Conservation (phyloP, 2,329 filamentous ascomycete genomes). For the Penicillium brasilianum region DNA sequence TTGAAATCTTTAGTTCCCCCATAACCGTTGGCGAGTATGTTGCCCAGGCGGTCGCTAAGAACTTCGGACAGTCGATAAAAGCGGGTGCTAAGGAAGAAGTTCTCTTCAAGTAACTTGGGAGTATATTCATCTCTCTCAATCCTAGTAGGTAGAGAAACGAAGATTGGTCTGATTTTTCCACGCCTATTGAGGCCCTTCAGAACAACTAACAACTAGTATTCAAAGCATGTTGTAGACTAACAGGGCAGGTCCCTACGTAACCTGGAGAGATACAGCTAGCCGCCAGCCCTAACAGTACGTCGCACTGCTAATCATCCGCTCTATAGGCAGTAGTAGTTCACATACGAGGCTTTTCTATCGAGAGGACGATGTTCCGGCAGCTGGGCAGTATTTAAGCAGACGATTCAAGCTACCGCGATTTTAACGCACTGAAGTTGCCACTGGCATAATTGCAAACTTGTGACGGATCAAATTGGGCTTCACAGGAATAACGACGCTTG, state of each 20-base stretch:
- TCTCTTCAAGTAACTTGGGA: background rate
- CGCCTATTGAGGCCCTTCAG: background rate
- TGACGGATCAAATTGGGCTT: no score
- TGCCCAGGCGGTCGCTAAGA: background rate
- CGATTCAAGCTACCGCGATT: no score
- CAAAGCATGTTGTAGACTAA: background rate
- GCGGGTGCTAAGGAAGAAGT: background rate
- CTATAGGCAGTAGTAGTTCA: no score
- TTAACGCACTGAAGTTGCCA: no score
- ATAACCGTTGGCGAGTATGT: background rate
- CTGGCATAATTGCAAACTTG: no score
- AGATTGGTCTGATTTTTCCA: background rate
- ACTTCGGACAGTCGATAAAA: background rate
- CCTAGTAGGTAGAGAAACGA: background rate
- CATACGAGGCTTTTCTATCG: no score
- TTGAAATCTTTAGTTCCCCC: background rate
- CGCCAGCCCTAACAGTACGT: background rate
- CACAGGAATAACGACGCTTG: no score
- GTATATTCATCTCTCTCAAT: background rate
- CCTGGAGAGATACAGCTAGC: background rate
- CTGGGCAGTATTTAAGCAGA: no score
- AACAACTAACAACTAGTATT: background rate
- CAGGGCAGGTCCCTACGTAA: background rate
- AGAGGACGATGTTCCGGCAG: no score
- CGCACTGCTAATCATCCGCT: background rate